phyloP scores from a whole-genome alignment of 306 rosid genomes.

The Acacia melanoxylon region DNA sequence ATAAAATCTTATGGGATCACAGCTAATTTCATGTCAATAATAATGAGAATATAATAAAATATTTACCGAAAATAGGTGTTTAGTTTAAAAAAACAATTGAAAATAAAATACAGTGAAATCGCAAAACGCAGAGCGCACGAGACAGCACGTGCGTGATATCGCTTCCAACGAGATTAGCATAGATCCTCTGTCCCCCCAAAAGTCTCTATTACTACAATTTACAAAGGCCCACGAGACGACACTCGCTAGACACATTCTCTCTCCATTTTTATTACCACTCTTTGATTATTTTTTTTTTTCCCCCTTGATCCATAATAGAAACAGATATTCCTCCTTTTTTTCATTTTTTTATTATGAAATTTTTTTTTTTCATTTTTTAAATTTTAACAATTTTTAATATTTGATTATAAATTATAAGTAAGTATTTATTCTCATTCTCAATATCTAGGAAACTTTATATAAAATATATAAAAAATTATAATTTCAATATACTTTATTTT shows the following conservation, averaged over 20 bases:
- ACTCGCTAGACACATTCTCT: background rate
- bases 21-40: background rate
- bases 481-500: too few species aligned
- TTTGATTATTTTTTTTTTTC: background rate
- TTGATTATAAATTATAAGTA: too few species aligned
- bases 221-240: background rate
- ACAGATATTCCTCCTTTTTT: background rate
- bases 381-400: too few species aligned
- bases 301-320: too few species aligned
- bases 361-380: background rate
- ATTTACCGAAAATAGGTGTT: background rate
- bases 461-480: too few species aligned
- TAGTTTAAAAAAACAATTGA: background rate
- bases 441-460: too few species aligned
- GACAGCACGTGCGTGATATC: slow-evolving; percentile 47
- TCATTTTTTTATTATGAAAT: background rate
- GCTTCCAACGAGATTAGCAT: slow-evolving; percentile 35
- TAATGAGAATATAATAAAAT: background rate
- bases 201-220: slow-evolving; percentile 11
- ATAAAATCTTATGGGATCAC: slow-evolving; percentile 1
- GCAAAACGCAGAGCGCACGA: slow-evolving; percentile 25
- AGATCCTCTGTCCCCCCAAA: slow-evolving; percentile 22
- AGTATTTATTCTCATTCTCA: too few species aligned
- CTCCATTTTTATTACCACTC: background rate
- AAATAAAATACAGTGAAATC: background rate